Evolutionary conservation across 176 grass and related monocot species (phyloP).

Genomic region (Oryza meridionalis): DNA sequence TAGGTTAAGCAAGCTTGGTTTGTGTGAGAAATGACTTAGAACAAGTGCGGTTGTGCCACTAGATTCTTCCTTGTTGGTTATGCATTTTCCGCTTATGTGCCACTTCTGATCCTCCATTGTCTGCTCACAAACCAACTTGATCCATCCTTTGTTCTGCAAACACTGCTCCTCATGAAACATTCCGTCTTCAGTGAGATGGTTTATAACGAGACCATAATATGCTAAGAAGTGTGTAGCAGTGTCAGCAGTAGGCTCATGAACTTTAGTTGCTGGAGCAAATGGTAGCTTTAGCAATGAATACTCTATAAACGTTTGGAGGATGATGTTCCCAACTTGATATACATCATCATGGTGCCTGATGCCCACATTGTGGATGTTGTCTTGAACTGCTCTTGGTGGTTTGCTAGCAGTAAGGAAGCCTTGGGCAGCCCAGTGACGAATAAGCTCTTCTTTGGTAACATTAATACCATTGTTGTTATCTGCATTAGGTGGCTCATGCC

Average conservation of each 20-base stretch:
- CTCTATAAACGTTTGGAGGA: not conserved
- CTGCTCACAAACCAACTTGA: no score
- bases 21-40: no score
- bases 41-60: no score
- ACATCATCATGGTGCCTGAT: not conserved
- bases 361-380: not conserved
- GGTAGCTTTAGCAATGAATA: slow-evolving; percentile 19
- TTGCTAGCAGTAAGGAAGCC: not conserved
- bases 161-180: not conserved
- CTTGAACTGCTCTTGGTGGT: not conserved
- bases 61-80: no score
- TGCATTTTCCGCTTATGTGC: no score
- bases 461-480: not conserved
- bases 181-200: not conserved
- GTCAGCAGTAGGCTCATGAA: not conserved
- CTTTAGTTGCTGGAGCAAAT: not conserved
- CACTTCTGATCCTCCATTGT: no score
- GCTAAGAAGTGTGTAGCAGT: not conserved
- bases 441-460: not conserved
- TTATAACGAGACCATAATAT: not conserved
- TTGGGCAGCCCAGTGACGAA: not conserved
- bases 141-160: no score
- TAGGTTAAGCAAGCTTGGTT: no score
- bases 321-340: slow-evolving; percentile 3
- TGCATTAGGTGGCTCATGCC: not conserved